phyloP scores from a whole-genome alignment of 2,329 filamentous ascomycete species.

The Hypoxylon sp. region DNA sequence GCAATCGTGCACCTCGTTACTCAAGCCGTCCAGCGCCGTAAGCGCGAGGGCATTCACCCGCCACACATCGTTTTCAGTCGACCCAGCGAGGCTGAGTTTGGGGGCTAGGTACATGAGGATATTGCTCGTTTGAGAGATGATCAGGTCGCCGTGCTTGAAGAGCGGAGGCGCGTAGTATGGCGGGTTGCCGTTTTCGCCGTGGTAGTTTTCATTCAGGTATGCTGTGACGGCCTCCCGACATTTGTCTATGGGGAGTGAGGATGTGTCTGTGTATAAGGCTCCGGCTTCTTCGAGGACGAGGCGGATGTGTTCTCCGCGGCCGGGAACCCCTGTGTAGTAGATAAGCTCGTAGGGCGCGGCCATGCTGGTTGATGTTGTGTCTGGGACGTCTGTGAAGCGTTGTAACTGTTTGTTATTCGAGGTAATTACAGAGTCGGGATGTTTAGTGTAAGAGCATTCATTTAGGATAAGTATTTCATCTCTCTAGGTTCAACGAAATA shows the following conservation, averaged over 20 bases:
- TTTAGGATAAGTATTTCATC: neutral
- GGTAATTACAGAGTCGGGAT: neutral
- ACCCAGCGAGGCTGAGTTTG: slow-evolving; percentile 65
- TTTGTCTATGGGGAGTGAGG: slow-evolving; percentile 12
- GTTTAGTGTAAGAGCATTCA: neutral
- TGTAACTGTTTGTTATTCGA: neutral
- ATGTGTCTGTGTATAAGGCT: slow-evolving; percentile 71
- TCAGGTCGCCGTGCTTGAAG: slow-evolving; percentile 70
- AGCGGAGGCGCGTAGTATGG: slow-evolving; percentile 75
- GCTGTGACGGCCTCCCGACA: slow-evolving; percentile 8
- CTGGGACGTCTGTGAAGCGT: neutral
- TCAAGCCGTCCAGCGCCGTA: slow-evolving; percentile 77
- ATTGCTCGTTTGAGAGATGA: slow-evolving; percentile 76
- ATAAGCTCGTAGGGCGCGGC: slow-evolving; percentile 68
- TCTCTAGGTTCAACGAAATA: neutral
- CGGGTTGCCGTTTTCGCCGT: slow-evolving; percentile 65
- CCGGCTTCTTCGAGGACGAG: slow-evolving; percentile 77
- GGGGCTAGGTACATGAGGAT: slow-evolving; percentile 78
- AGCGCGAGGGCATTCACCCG: slow-evolving; percentile 73
- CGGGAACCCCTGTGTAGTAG: slow-evolving; percentile 78
- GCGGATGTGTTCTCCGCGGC: slow-evolving; percentile 79
- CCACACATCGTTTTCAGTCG: slow-evolving; percentile 58
- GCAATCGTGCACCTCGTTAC: slow-evolving; percentile 78
- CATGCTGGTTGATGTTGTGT: neutral
- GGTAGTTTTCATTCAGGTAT: slow-evolving; percentile 47